These are phyloP conservation scores for Ascochyta koolunga DNA, from an alignment of 2,329 filamentous ascomycete species.

Conservation along the genomic window DNA sequence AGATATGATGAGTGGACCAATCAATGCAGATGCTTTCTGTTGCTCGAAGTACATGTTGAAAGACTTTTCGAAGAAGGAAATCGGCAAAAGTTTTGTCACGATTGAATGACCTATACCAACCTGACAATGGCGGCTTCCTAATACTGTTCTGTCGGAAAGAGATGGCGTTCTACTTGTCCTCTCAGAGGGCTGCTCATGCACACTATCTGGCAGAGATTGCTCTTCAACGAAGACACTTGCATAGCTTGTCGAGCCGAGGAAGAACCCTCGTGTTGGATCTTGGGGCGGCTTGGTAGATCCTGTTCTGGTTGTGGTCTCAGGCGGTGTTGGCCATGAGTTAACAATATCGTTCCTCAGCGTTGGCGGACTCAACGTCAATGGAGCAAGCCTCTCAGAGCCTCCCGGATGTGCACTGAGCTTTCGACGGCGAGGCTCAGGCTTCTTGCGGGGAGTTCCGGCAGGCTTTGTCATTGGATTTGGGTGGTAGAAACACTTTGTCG, in stretches of 20 bases:
- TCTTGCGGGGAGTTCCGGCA: slow-evolving; percentile 44
- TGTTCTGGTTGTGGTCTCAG: slow-evolving; percentile 32
- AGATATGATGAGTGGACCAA: slow-evolving; percentile 39
- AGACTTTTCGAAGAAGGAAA: slow-evolving; percentile 38
- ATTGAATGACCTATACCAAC: slow-evolving; percentile 35
- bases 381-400: slow-evolving; percentile 28
- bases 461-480: slow-evolving; percentile 47
- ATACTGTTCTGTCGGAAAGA: slow-evolving; percentile 18
- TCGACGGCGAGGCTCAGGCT: slow-evolving; percentile 39
- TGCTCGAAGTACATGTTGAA: slow-evolving; percentile 36
- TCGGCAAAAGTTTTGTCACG: slow-evolving; percentile 37
- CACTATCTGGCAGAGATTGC: slow-evolving; percentile 34
- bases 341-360: slow-evolving; percentile 33
- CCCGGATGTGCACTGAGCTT: slow-evolving; percentile 17
- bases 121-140: slow-evolving; percentile 38
- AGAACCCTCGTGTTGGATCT: slow-evolving; percentile 39
- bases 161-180: slow-evolving; percentile 31
- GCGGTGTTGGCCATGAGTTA: slow-evolving; percentile 39
- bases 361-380: slow-evolving; percentile 37
- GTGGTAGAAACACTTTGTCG: slow-evolving; percentile 43
- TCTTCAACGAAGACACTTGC: slow-evolving; percentile 44
- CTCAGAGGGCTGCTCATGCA: slow-evolving; percentile 39
- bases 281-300: slow-evolving; percentile 22
- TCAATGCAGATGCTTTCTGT: slow-evolving; percentile 33
- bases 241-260: slow-evolving; percentile 46